Evolutionary conservation across 495 filamentous ascomycete species (phyloP), one percentile per base, ranked within the genome.

Genomic region (Pseudotulostoma volvatum): DNA sequence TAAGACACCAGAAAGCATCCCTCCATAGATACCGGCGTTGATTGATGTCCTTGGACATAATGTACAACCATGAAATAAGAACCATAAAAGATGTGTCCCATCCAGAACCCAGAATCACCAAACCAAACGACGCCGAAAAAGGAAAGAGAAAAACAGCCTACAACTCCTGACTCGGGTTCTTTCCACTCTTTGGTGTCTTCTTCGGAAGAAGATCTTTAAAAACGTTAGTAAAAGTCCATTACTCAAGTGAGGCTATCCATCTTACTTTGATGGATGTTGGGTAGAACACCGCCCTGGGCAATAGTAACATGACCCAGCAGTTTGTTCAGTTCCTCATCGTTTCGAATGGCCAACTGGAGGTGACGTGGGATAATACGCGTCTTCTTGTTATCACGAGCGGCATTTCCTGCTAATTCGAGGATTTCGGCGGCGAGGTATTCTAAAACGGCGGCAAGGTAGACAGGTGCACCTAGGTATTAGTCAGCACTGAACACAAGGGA

Each of bases 301-400:
- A 97, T 97, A 58, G 90, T 97, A 68, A 96, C 90, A 59, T 96
- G 90, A 41, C 90, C 90, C 39, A 97, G 73, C 35, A 97, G 85
- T 76, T 97, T 97, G 81, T 97, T 96, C 84, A 97, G 64, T 64
- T 97, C 90, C 76, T 97, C 87, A 64, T 97, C 90, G 65, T 96
- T 96, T 50, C 90, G 81, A 71, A 97, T 97, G 63, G 90, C 90
- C 53, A 97, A 87, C 71, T 97, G 90, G 35, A 97, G 80, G 67
- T 97, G 90, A 61, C 90, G 87, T 46, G 90, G 90, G 49, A 96
- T 97, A 72, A 97, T 97, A 81, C 90, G 85, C 44, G 88, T 97
- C 79, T 95, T 96, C 84, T 97, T 97, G 81, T 96, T 96, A 67
- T 97, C 90, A 59, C 90, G 88, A 42, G 90, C 90, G 48, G 90